Evolutionary conservation across 352 stramenopile species (phyloP).

Genomic region (Poterioochromonas sp.): DNA sequence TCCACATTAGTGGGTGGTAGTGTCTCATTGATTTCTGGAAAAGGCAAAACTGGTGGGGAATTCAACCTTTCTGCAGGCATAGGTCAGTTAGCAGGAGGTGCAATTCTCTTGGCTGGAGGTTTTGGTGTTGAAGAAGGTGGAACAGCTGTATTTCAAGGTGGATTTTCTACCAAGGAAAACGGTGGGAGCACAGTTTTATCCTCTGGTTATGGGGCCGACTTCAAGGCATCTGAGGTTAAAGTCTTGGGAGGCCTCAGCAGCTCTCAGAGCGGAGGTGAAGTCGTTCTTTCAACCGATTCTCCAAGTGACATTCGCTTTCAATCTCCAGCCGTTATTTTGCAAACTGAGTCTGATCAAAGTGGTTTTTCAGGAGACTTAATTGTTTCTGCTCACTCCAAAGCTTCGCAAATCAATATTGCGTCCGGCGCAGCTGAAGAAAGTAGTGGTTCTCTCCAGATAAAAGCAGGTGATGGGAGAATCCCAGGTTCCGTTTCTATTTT

Average conservation of each 20-base stretch:
- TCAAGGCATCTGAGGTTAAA: no score
- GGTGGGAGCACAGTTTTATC: not conserved
- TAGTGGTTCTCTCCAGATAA: not conserved
- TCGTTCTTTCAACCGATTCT: no score
- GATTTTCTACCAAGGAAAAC: not conserved
- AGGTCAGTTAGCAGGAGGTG: not conserved
- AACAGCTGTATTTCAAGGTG: not conserved
- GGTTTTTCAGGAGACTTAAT: no score
- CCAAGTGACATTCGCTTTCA: no score
- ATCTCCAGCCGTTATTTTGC: no score
- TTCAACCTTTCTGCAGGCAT: not conserved
- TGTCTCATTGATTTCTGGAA: not conserved
- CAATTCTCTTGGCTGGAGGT: not conserved
- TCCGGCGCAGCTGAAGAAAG: no score
- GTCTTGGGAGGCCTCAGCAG: no score
- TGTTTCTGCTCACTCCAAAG: no score
- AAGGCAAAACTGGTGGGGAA: not conserved
- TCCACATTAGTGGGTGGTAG: not conserved
- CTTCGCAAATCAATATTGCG: no score
- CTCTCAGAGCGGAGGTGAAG: no score
- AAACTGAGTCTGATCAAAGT: no score
- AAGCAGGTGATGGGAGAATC: conserved; percentile 5
- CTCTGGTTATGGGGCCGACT: no score
- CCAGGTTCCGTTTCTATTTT: conserved; percentile 2
- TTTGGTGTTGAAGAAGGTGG: not conserved